Percentiles rank a stretch among this genome's conserved stretches.
Conservation (phyloP, 768 basidiomycete genomes). For the Boletus rufocinnamomeus region DNA sequence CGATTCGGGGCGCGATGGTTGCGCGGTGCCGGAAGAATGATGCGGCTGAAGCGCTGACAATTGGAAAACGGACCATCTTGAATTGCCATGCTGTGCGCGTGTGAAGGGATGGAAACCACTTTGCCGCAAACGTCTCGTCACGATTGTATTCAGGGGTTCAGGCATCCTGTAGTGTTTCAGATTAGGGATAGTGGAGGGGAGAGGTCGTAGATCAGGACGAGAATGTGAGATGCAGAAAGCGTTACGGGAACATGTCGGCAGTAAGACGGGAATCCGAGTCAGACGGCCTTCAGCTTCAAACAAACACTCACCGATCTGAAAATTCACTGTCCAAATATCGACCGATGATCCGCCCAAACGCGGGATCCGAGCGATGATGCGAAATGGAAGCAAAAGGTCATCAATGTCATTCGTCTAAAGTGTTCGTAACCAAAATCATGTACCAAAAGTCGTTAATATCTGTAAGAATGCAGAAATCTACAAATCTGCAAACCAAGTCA, state of each 20-base stretch:
- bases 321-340: not conserved
- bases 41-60: constrained; percentile 1
- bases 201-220: constrained; percentile 1
- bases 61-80: not conserved
- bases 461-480: constrained; percentile 34
- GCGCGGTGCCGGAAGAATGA: constrained; percentile 8
- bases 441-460: constrained; percentile 24
- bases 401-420: constrained; percentile 28
- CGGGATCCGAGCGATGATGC: constrained; percentile 1
- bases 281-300: not conserved
- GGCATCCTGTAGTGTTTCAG: not conserved
- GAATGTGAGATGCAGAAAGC: not conserved
- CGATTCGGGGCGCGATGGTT: not conserved
- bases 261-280: not conserved
- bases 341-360: constrained; percentile 16
- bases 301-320: constrained; percentile 5
- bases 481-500: constrained; percentile 29
- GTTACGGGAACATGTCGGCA: not conserved
- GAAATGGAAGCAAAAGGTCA: constrained; percentile 20
- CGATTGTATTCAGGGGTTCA: not conserved
- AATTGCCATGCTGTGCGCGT: constrained; percentile 3
- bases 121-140: not conserved
- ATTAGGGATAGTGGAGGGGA: not conserved
- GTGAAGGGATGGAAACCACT: constrained; percentile 9
- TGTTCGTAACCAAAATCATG: constrained; percentile 29